Evolutionary conservation across 148 eudicot genomes (phyloP).

Genomic region (Chenopodium quinoa): DNA sequence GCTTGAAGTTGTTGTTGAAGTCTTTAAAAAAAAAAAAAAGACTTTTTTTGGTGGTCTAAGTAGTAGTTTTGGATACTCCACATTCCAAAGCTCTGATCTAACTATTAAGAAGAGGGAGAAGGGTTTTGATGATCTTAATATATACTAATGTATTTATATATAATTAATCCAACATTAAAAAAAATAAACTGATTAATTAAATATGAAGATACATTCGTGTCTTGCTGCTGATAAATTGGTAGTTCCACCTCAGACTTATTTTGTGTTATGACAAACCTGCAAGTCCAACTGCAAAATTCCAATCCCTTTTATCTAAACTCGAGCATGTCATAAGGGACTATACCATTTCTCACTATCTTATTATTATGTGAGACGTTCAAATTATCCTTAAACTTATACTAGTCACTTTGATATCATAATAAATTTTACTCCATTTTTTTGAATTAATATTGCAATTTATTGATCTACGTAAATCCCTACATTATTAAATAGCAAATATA

Average conservation of each 20-base stretch:
- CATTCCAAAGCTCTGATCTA: no score
- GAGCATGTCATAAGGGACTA: background rate
- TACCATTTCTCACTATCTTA: background rate
- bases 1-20: no score
- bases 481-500: no score
- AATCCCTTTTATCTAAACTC: conserved; percentile 6
- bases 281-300: conserved; percentile 35
- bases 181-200: background rate
- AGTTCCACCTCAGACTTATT: conserved; percentile 7
- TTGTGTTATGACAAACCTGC: conserved; percentile 28
- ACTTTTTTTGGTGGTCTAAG: conserved; percentile 21
- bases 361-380: background rate
- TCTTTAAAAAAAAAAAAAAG: background rate
- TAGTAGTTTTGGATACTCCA: conserved; percentile 21
- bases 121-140: no score
- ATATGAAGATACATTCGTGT: conserved; percentile 31
- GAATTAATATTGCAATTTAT: no score
- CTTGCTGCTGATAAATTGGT: conserved; percentile 21
- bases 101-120: no score
- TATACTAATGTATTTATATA: no score
- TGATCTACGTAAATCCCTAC: no score
- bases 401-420: no score
- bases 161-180: no score
- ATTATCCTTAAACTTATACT: no score
- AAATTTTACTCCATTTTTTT: no score